phyloP scores from a whole-genome alignment of 2,329 filamentous ascomycete genomes.

The Stemphylium beticola region DNA sequence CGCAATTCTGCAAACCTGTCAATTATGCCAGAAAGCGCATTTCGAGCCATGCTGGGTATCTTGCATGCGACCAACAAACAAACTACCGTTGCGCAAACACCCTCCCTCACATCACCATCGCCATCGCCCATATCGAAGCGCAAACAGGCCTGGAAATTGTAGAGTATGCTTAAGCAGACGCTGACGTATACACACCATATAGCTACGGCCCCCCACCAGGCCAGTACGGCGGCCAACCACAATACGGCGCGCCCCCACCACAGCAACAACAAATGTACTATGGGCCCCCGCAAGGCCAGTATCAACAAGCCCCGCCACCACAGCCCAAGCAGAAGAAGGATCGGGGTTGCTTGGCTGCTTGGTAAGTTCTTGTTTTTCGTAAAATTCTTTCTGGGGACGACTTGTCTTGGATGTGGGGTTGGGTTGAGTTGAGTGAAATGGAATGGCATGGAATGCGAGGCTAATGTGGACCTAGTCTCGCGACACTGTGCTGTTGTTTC shows the following conservation, averaged over 20 bases:
- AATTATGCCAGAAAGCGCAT: too few species aligned
- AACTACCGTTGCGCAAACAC: too few species aligned
- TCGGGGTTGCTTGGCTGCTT: slow-evolving; percentile 39
- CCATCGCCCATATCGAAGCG: too few species aligned
- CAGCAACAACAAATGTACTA: slow-evolving; percentile 39
- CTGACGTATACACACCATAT: neutral
- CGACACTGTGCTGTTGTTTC: slow-evolving; percentile 66
- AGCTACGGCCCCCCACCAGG: slow-evolving; percentile 34
- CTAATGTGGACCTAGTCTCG: slow-evolving; percentile 30
- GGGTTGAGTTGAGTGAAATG: too few species aligned
- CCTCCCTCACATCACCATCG: too few species aligned
- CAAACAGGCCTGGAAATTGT: too few species aligned
- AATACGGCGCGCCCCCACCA: slow-evolving; percentile 28
- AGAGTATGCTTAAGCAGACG: neutral
- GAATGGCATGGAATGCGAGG: neutral
- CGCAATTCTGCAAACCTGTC: too few species aligned
- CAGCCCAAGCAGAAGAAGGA: slow-evolving; percentile 55
- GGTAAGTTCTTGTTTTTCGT: slow-evolving; percentile 42
- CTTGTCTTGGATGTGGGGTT: too few species aligned
- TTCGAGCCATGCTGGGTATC: too few species aligned
- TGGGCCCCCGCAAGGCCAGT: slow-evolving; percentile 45
- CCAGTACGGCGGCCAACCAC: slow-evolving; percentile 21
- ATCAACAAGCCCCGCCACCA: slow-evolving; percentile 57
- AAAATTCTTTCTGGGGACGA: too few species aligned
- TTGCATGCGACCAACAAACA: too few species aligned